Evolutionary conservation across 202 grass and related monocot genomes (phyloP).

Genomic region (Digitaria exilis): DNA sequence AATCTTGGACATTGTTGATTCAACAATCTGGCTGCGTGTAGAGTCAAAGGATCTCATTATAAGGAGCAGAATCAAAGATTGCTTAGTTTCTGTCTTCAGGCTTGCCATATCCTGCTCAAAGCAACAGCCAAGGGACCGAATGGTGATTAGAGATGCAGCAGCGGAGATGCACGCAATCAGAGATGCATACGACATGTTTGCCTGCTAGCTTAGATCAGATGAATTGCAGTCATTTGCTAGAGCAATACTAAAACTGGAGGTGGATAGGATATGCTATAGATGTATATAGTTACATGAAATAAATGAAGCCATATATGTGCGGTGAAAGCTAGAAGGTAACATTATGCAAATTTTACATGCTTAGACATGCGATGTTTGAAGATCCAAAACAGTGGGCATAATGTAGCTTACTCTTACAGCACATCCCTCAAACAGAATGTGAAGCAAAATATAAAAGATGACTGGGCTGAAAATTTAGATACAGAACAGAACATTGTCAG

Average conservation of each 20-base stretch:
- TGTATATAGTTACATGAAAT: neutral
- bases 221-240: neutral
- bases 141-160: neutral
- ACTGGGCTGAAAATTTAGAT: neutral
- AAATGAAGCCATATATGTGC: neutral
- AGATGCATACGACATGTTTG: neutral
- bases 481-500: too few species aligned
- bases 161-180: neutral
- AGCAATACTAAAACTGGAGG: neutral
- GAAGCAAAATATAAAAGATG: neutral
- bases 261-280: neutral
- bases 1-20: slow-evolving; percentile 24
- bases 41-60: neutral
- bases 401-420: neutral
- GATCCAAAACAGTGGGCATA: neutral
- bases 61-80: neutral
- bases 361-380: neutral
- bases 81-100: slow-evolving; percentile 20
- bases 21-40: neutral
- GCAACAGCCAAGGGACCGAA: neutral
- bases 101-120: slow-evolving; percentile 49
- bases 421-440: neutral
- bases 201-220: neutral
- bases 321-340: neutral
- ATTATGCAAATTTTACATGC: neutral